Conservation (phyloP, 1,139 yeast genomes). For the Suhomyces bribrorum region DNA sequence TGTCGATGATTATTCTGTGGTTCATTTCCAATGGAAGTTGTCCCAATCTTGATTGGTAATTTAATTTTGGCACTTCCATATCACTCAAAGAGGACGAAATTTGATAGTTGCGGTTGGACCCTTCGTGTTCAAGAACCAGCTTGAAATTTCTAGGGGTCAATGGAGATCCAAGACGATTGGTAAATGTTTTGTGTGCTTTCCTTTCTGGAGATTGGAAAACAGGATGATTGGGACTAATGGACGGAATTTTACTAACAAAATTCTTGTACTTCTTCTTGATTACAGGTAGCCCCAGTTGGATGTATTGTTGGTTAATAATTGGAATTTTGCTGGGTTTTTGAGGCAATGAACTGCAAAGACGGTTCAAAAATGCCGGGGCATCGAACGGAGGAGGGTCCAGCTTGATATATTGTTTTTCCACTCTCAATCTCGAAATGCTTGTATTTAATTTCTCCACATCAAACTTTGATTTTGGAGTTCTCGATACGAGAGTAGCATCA, state of each 20-base stretch:
- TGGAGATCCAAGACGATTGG: constrained; percentile 8
- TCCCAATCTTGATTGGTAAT: too few relatives aligned
- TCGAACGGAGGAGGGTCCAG: constrained; percentile 2
- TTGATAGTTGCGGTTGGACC: background rate
- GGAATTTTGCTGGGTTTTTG: constrained; percentile 28
- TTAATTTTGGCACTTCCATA: constrained; percentile 7
- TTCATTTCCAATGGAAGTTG: too few relatives aligned
- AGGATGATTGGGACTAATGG: constrained; percentile 34
- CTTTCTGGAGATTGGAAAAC: constrained; percentile 32
- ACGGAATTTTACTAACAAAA: constrained; percentile 28
- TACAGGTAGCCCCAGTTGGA: constrained; percentile 24
- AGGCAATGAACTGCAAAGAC: constrained; percentile 4
- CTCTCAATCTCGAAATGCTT: constrained; percentile 9
- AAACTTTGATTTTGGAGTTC: constrained; percentile 17
- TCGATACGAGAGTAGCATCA: constrained; percentile 24
- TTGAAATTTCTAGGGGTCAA: constrained; percentile 7
- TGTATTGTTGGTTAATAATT: constrained; percentile 26
- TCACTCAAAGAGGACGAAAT: constrained; percentile 4
- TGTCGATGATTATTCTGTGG: constrained; percentile 1
- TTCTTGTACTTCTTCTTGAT: constrained; percentile 22
- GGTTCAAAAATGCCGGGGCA: constrained; percentile 4
- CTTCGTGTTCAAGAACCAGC: constrained; percentile 12
- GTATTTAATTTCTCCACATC: constrained; percentile 11
- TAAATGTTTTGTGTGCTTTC: constrained; percentile 5
- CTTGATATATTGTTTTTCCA: constrained; percentile 1